phyloP scores from a whole-genome alignment of 352 stramenopile species.

The Lagenidium giganteum region DNA sequence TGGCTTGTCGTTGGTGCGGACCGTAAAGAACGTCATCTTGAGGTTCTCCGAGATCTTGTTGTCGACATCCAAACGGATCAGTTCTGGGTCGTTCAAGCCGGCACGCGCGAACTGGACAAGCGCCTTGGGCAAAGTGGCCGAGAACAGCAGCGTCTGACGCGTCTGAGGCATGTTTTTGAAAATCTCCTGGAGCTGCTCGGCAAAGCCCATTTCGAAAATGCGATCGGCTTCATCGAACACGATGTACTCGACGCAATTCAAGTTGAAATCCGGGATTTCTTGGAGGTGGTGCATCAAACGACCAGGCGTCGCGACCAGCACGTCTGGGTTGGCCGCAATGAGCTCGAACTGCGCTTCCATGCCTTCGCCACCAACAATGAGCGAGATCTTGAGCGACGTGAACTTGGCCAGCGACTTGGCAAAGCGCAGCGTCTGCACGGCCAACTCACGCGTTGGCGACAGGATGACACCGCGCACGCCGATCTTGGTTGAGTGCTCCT shows the following conservation, averaged over 20 bases:
- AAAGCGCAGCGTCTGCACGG: slow-evolving; percentile 94
- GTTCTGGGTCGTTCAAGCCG: slow-evolving; percentile 94
- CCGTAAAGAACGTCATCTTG: slow-evolving; percentile 96
- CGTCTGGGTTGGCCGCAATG: slow-evolving; percentile 91
- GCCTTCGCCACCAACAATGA: slow-evolving; percentile 96
- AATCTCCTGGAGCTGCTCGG: slow-evolving; percentile 95
- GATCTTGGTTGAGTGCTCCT: slow-evolving; percentile 88
- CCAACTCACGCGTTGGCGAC: slow-evolving; percentile 97
- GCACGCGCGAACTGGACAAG: slow-evolving; percentile 98
- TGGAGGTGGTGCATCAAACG: slow-evolving; percentile 93
- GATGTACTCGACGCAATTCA: slow-evolving; percentile 89
- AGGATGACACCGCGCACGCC: slow-evolving; percentile 89
- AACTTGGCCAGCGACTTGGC: slow-evolving; percentile 90
- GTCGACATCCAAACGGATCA: slow-evolving; percentile 98
- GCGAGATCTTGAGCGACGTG: slow-evolving; percentile 85
- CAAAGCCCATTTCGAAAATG: slow-evolving; percentile 99
- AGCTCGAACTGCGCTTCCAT: slow-evolving; percentile 98
- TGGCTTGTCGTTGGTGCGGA: slow-evolving; percentile 93
- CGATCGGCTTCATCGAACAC: slow-evolving; percentile 99
- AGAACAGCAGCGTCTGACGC: slow-evolving; percentile 92
- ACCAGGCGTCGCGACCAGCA: slow-evolving; percentile 94
- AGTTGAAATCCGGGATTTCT: slow-evolving; percentile 92
- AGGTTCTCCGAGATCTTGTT: slow-evolving; percentile 98
- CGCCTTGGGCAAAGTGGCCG: slow-evolving; percentile 95
- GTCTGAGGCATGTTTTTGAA: slow-evolving; percentile 84